Evolutionary conservation across 148 eudicot species (phyloP), one percentile per base, ranked within the genome.

Genomic region (Camellia japonica): DNA sequence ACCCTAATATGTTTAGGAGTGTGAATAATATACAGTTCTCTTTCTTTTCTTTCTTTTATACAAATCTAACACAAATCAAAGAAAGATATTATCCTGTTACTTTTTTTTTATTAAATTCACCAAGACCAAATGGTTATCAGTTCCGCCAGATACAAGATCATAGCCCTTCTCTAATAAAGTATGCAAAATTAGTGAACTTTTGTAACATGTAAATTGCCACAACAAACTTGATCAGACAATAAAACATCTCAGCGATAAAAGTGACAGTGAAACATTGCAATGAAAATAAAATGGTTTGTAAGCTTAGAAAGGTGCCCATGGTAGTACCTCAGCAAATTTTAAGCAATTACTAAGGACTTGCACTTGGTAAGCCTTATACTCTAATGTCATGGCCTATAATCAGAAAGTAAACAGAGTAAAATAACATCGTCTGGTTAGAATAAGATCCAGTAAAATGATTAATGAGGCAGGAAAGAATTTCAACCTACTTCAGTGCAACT

Each of bases 341-440:
- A 96, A 76, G 82, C 90, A 83, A 83, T 95, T 95, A 83, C 91
- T 86, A 62, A 95, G 86, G 61, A 95, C 98, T 93, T 95, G 97
- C 83, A 93, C 98, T 89, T 95, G 98, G 87, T 95, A 95, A 65
- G 95, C 97, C 88, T 80, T 95, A 84, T 91, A 95, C 84, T 95
- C 96, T 56, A 94, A 91, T 80, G 98, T 93, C 78, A 82, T 90
- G 58, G 95, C 98, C 98, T 94, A 89, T 79, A 82, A 58, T 70
- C 46, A 19, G 41, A 62, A 0, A n/a, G 61, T 11, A 70, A 60
- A 44, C 11, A 49, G 55, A 62, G 2, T 23, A 13, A 79, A 79
- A 4, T 11, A 18, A 55, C 7, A 55, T 23, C 13, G 6, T 16
- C 51, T 68, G 38, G 47, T 18, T 71, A 51, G 19, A 42, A 71